Base-by-base conservation (phyloP, 2,329 filamentous ascomycete genomes). In the Epichloe bromicola region DNA sequence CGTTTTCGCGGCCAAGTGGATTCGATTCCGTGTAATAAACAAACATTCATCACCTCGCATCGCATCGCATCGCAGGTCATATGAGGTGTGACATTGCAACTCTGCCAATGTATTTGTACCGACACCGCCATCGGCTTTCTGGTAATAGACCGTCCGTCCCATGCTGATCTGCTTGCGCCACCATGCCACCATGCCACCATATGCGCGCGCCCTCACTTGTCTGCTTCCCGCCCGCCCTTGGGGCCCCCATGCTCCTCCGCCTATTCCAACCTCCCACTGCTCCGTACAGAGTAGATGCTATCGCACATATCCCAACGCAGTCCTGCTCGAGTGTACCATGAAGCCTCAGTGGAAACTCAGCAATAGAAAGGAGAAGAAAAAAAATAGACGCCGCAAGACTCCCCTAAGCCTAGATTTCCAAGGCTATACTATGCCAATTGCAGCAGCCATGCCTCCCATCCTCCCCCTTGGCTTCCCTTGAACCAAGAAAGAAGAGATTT, bases 161-260 rank as follows among this genome's bases (percentile, higher is more conserved):
- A 40, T 50, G 26, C 41, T 30, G 12, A 41, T 46, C 23, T 33
- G 38, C 34, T 49, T 41, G 46, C 46, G 46, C 46, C 50, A 48
- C 50, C 17, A 39, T 40, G 46, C 46, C 50, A 48, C 50, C 17
- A 39, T 40, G 46, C 41, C 50, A 51, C 50, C 17, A 39, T 40
- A 17, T 47, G 45, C 30, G 38, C 26, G 30, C 26, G 48, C 17
- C 14, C 30, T 19, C n/a, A n/a, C 23, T 30, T 7, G 20, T 44
- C 26, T 33, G n/a, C 19, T 36, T 36, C 26, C 19, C 50, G 33
- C 37, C 49, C 37, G n/a, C 39, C 42, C 36, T 30, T 26, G 7
- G 33, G 12, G 39, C 19, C 15, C 36, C n/a, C 17, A 36, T 23
- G 15, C n/a, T 41, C 11, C 23, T 33, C 48, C n/a, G 34, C 46